These are phyloP conservation scores for Fusarium decemcellulare DNA, from an alignment of 2,329 filamentous ascomycete species.

Conservation along the genomic window DNA sequence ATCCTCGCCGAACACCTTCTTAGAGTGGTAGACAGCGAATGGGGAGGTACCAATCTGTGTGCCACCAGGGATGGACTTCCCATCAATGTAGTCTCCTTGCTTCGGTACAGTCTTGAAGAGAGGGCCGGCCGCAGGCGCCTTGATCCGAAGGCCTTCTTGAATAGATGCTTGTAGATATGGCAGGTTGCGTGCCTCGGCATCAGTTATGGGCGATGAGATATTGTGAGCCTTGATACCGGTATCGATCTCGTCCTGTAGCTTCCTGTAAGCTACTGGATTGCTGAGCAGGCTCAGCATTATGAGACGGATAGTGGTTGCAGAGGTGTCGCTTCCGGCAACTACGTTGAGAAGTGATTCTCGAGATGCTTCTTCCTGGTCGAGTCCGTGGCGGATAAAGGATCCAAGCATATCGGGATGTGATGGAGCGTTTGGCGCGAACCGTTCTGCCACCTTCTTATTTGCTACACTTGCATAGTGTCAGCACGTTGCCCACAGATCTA, in stretches of 20 bases:
- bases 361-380: conserved; percentile 48
- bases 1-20: conserved; percentile 56
- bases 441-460: conserved; percentile 8
- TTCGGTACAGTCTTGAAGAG: conserved; percentile 52
- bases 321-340: conserved; percentile 54
- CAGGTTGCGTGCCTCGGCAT: conserved; percentile 55
- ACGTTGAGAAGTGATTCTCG: conserved; percentile 48
- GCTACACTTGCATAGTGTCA: too few species aligned
- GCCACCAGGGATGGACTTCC: conserved; percentile 60
- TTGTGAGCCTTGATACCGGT: conserved; percentile 32
- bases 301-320: conserved; percentile 54
- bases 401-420: conserved; percentile 52
- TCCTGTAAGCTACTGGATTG: conserved; percentile 59
- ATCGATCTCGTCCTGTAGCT: conserved; percentile 63
- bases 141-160: conserved; percentile 61
- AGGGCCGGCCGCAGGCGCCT: conserved; percentile 58
- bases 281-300: conserved; percentile 65
- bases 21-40: conserved; percentile 56
- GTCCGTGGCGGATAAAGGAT: conserved; percentile 54
- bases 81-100: conserved; percentile 55
- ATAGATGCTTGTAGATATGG: conserved; percentile 64
- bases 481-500: too few species aligned
- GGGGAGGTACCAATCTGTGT: conserved; percentile 61
- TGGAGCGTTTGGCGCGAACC: conserved; percentile 36
- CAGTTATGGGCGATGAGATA: conserved; percentile 48